Conservation (phyloP, 768 basidiomycete genomes). For the Termitomyces eurrhizus region DNA sequence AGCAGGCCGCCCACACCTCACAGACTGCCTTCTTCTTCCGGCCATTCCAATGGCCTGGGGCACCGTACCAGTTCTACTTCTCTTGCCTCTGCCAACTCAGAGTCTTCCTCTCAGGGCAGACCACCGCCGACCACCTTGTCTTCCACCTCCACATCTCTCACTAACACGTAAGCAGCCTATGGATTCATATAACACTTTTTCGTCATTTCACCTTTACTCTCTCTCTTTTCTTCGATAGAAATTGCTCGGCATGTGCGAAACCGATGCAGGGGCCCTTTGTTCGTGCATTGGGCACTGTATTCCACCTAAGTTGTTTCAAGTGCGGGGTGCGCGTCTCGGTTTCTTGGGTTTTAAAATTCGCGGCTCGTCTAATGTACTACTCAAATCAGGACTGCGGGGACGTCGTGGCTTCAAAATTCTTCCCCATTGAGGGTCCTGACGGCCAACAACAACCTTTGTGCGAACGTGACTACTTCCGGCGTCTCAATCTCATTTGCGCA, state of each 20-base stretch:
- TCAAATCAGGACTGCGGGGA: constrained; percentile 83
- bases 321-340: constrained; percentile 70
- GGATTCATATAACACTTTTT: constrained; percentile 8
- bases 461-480: constrained; percentile 96
- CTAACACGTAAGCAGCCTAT: constrained; percentile 50
- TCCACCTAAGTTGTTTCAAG: constrained; percentile 97
- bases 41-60: constrained; percentile 45
- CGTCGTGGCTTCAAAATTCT: constrained; percentile 97
- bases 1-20: constrained; percentile 61
- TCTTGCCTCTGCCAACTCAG: constrained; percentile 52
- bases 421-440: constrained; percentile 92
- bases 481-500: constrained; percentile 93
- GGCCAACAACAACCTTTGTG: constrained; percentile 92
- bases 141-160: constrained; percentile 51
- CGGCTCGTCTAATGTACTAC: neutral
- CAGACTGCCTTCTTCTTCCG: constrained; percentile 49
- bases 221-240: constrained; percentile 34
- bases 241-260: constrained; percentile 75
- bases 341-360: constrained; percentile 7
- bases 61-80: constrained; percentile 46
- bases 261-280: constrained; percentile 95
- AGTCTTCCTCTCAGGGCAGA: constrained; percentile 43
- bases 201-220: constrained; percentile 24
- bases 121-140: constrained; percentile 51
- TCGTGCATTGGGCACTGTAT: constrained; percentile 88